phyloP scores from a whole-genome alignment of 805 yeast genomes.

The Saturnispora besseyi region DNA sequence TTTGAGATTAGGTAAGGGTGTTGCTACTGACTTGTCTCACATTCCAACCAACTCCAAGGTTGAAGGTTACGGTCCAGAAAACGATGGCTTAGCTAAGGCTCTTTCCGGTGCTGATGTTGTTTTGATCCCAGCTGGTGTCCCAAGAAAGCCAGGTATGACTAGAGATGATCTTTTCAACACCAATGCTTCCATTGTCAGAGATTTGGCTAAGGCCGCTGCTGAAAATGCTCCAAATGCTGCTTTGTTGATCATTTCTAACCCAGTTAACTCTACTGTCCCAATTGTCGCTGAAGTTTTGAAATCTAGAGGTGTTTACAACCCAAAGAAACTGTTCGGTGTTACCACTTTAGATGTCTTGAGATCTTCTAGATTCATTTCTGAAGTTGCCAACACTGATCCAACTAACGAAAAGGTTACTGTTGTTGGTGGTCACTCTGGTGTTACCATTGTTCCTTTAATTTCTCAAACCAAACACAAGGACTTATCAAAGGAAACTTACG shows the following conservation, averaged over 20 bases:
- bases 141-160: slow-evolving; percentile 61
- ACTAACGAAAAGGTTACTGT: slow-evolving; percentile 34
- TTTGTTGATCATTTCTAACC: slow-evolving; percentile 48
- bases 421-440: slow-evolving; percentile 52
- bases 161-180: slow-evolving; percentile 55
- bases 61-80: slow-evolving; percentile 21
- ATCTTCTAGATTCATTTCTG: slow-evolving; percentile 42
- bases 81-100: slow-evolving; percentile 28
- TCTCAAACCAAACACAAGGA: slow-evolving; percentile 33
- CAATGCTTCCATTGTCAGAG: slow-evolving; percentile 46
- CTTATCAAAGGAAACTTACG: slow-evolving; percentile 21
- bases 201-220: slow-evolving; percentile 44
- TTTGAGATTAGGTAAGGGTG: slow-evolving; percentile 79
- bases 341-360: slow-evolving; percentile 53
- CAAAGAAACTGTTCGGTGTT: slow-evolving; percentile 46
- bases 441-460: slow-evolving; percentile 43
- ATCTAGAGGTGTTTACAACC: slow-evolving; percentile 42
- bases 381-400: slow-evolving; percentile 15
- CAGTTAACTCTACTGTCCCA: slow-evolving; percentile 55
- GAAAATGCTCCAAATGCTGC: slow-evolving; percentile 41
- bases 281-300: slow-evolving; percentile 51
- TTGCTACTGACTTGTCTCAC: slow-evolving; percentile 83
- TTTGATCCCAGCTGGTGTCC: slow-evolving; percentile 54
- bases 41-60: slow-evolving; percentile 34
- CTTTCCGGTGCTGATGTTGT: slow-evolving; percentile 42